Evolutionary conservation across 2,329 filamentous ascomycete genomes (phyloP).

Genomic region (Penicillium sp.): DNA sequence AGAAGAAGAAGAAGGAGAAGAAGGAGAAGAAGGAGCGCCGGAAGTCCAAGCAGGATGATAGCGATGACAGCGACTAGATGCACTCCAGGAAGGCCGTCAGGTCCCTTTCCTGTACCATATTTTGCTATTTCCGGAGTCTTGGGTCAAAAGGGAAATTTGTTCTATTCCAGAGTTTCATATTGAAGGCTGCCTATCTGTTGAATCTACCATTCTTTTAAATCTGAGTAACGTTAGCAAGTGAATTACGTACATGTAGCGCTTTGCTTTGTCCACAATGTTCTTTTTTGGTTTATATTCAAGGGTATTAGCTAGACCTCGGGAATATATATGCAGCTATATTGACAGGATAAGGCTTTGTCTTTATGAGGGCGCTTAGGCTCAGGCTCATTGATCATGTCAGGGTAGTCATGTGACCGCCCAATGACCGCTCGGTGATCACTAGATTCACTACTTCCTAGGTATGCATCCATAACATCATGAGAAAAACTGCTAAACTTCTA

Average conservation of each 20-base stretch:
- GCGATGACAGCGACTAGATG: slow-evolving; percentile 47
- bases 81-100: slow-evolving; percentile 27
- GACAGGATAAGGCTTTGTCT: not conserved
- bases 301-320: not conserved
- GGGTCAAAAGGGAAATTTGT: slow-evolving; percentile 38
- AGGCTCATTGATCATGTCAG: not conserved
- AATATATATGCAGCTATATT: not conserved
- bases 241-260: not conserved
- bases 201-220: slow-evolving; percentile 9
- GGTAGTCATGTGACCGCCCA: not conserved
- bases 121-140: slow-evolving; percentile 39
- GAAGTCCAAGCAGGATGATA: slow-evolving; percentile 80
- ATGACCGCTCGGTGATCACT: no score
- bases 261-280: not conserved
- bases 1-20: slow-evolving; percentile 54
- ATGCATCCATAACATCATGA: no score
- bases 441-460: no score
- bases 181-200: slow-evolving; percentile 20
- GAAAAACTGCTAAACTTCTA: no score
- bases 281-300: not conserved
- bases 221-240: not conserved
- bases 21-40: slow-evolving; percentile 65
- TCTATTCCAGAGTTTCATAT: slow-evolving; percentile 28
- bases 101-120: slow-evolving; percentile 44
- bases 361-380: not conserved